Base-by-base conservation (phyloP, 768 basidiomycete species). In the Cantharellus anzutake region DNA sequence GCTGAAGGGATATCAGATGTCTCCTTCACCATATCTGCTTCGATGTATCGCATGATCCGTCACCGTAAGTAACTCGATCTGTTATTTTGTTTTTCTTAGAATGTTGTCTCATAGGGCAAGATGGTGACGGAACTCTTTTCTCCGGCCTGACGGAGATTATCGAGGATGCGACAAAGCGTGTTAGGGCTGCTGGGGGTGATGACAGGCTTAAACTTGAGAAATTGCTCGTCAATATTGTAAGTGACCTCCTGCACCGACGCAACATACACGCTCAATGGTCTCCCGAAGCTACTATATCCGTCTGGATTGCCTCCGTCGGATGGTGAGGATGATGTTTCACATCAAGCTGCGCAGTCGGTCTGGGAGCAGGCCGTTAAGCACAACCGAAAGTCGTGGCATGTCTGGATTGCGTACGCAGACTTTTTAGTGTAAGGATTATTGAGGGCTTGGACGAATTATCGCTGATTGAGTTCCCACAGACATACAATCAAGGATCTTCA, bases 171-270 rank as follows among this genome's bases (percentile, higher is more conserved):
- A 77, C 87, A 16, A 74, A 73, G 35, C 72, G 79, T 66, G 78
- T 84, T 16, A 78, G 77, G 63, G 71, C 76, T 71, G 77, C 78
- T 61, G 68, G 72, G 2, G 89, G 90, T 2, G 94, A 97, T 69
- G 73, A 82, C 2, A 78, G 80, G 51, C 72, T 88, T 56, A 79
- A 85, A 53, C 71, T 97, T 39, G 93, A 99, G 68, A 91, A 85
- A 65, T 89, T 82, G 67, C 73, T 93, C 16, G 76, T 83, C 44
- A 77, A 79, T 52, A 72, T 87, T 56, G 93, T 94, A 66, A 63
- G 86, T 75, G 3, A 11, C 34, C 4, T 34, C 34, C 4, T 59
- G 2, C 2, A 35, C 59, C 52, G 35, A 11, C 34, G 11, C 14
- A 57, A 55, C 51, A 16, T 14, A 5, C 42, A n/a, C 35, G 37